A percentile compares a stretch with the other conserved stretches of the same genome.
Conservation (phyloP, 352 stramenopile species). For the Phytopythium delawarense region DNA sequence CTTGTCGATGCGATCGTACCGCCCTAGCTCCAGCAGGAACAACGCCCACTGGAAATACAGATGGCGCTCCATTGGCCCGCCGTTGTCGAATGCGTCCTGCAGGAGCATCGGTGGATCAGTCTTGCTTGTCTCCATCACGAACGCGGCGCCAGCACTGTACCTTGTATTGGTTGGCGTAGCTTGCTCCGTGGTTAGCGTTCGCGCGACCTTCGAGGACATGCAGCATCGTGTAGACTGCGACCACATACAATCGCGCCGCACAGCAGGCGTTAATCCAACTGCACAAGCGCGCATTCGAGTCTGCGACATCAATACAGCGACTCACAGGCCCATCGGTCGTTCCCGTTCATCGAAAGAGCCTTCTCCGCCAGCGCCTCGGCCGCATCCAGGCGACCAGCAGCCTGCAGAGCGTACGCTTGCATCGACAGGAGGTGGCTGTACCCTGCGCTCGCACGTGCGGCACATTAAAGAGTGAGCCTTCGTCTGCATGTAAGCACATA, state of each 20-base stretch:
- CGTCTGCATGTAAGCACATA: not conserved
- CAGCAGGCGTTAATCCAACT: not conserved
- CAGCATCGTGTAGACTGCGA: conserved; percentile 72
- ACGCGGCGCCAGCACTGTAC: conserved; percentile 8
- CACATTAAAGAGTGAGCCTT: not conserved
- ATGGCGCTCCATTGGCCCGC: conserved; percentile 60
- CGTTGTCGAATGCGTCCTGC: conserved; percentile 71
- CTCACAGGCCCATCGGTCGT: conserved; percentile 83
- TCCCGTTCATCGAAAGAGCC: conserved; percentile 79
- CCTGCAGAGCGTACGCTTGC: conserved; percentile 81
- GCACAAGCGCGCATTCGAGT: not conserved
- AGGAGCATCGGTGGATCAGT: not conserved
- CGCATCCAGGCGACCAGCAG: conserved; percentile 55
- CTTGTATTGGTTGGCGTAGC: conserved; percentile 77
- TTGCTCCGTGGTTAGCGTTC: conserved; percentile 83
- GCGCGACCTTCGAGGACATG: conserved; percentile 71
- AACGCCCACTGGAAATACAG: conserved; percentile 82
- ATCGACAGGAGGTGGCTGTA: conserved; percentile 79
- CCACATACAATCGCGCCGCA: not conserved
- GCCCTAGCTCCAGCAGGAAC: conserved; percentile 74
- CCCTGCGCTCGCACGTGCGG: conserved; percentile 14
- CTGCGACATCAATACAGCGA: conserved; percentile 6
- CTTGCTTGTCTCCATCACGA: not conserved
- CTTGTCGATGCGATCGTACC: conserved; percentile 80
- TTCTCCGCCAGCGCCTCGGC: conserved; percentile 71